Percentiles rank a stretch among this genome's conserved stretches.
phyloP scores from a whole-genome alignment of 352 stramenopile genomes.

The Globisporangium splendens region DNA sequence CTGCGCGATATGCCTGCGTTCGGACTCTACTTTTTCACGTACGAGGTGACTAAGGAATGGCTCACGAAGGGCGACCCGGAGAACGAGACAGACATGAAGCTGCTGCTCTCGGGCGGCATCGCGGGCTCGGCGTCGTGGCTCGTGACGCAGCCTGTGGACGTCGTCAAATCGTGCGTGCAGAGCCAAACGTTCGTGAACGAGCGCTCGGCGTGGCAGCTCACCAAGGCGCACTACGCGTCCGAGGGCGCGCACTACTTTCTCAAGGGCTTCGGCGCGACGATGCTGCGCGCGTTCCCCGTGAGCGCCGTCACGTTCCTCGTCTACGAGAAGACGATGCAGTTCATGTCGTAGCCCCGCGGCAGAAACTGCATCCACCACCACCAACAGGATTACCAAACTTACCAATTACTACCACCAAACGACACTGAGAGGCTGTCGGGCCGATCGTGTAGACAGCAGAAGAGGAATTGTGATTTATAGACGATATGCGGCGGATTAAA shows the following conservation, averaged over 20 bases:
- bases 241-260: constrained; percentile 72
- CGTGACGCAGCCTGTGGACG: constrained; percentile 81
- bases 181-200: constrained; percentile 48
- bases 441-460: not conserved
- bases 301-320: constrained; percentile 84
- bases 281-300: constrained; percentile 79
- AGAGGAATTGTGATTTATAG: constrained; percentile 4
- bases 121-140: constrained; percentile 79
- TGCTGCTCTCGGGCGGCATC: constrained; percentile 72
- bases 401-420: not conserved
- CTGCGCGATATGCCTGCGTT: constrained; percentile 76
- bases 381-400: too few species aligned
- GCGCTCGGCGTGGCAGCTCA: constrained; percentile 42
- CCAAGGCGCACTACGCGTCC: constrained; percentile 33
- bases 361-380: too few species aligned
- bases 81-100: constrained; percentile 62
- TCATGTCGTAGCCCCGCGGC: constrained; percentile 40
- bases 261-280: constrained; percentile 77
- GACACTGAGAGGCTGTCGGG: not conserved
- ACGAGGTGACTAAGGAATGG: constrained; percentile 60
- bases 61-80: constrained; percentile 47
- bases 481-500: constrained; percentile 1
- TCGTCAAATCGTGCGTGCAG: constrained; percentile 90
- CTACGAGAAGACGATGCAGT: constrained; percentile 84
- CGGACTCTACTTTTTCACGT: constrained; percentile 77